Conservation (phyloP, 2,329 filamentous ascomycete genomes). For the Fusarium longipes region DNA sequence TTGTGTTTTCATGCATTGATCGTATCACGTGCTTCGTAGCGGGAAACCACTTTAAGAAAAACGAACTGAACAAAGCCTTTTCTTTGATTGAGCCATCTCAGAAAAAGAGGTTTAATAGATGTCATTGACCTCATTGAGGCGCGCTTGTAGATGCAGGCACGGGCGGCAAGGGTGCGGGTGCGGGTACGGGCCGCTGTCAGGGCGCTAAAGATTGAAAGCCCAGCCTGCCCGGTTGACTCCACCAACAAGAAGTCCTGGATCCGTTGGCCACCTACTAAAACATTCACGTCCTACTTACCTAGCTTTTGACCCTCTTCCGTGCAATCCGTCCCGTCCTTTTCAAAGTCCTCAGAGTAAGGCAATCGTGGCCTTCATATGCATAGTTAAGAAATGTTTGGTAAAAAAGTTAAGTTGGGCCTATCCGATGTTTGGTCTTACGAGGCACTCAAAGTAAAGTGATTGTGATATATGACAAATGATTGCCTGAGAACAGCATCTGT, state of each 20-base stretch:
- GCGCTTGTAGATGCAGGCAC: conserved; percentile 3
- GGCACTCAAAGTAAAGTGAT: too few species aligned
- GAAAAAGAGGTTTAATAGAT: not conserved
- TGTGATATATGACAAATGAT: not conserved
- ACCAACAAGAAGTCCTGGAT: not conserved
- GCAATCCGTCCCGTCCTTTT: too few species aligned
- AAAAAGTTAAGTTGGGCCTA: too few species aligned
- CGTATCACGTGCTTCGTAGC: not conserved
- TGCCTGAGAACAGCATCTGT: not conserved
- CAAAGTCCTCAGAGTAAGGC: not conserved
- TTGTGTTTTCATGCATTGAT: not conserved
- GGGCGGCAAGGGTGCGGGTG: conserved; percentile 11
- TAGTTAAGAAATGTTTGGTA: too few species aligned
- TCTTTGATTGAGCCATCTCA: not conserved
- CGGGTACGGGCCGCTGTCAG: conserved; percentile 36
- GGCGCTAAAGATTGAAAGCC: conserved; percentile 26
- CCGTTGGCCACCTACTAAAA: not conserved
- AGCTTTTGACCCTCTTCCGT: not conserved
- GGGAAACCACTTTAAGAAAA: not conserved
- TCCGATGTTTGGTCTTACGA: too few species aligned
- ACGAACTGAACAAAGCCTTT: not conserved
- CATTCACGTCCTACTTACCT: not conserved
- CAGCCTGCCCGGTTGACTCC: conserved; percentile 4
- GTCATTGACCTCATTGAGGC: not conserved
- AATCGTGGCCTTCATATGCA: not conserved